Evolutionary conservation across 257 asterid species (phyloP).

Genomic region (Przewalskia tangutica): DNA sequence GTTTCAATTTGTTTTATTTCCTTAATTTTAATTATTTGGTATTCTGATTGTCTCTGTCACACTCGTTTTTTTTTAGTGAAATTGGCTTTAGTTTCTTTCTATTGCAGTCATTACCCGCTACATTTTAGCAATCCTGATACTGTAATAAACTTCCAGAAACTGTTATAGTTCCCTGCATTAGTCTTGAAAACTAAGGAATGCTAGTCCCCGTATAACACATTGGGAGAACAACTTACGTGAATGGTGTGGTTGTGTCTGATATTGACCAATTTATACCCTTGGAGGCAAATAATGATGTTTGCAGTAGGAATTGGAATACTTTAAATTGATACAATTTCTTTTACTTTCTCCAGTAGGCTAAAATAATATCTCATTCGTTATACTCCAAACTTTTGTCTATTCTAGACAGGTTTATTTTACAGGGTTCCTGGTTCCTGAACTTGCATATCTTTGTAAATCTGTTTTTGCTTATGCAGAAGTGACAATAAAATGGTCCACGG

Average conservation of each 20-base stretch:
- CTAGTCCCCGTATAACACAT: neutral
- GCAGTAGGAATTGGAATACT: neutral
- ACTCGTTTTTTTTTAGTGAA: neutral
- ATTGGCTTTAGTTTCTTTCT: neutral
- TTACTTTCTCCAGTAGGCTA: neutral
- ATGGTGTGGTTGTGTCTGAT: neutral
- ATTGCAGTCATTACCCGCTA: neutral
- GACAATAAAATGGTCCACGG: slow-evolving; percentile 50
- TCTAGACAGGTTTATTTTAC: neutral
- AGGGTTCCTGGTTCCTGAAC: neutral
- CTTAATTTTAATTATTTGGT: neutral
- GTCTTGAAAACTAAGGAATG: neutral
- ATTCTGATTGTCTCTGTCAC: neutral
- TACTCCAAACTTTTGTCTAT: neutral
- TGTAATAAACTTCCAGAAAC: neutral
- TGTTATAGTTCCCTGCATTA: neutral
- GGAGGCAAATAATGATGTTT: neutral
- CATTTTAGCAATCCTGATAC: neutral
- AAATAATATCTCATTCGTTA: neutral
- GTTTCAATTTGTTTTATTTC: neutral
- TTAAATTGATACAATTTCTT: neutral
- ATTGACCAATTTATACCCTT: neutral
- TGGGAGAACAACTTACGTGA: neutral
- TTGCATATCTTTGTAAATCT: slow-evolving; percentile 4
- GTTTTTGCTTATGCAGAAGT: slow-evolving; percentile 42